Percentiles rank a stretch among this genome's conserved stretches.
Evolutionary conservation across 768 basidiomycete species (phyloP).

Genomic region (Tephrocybe sp.): DNA sequence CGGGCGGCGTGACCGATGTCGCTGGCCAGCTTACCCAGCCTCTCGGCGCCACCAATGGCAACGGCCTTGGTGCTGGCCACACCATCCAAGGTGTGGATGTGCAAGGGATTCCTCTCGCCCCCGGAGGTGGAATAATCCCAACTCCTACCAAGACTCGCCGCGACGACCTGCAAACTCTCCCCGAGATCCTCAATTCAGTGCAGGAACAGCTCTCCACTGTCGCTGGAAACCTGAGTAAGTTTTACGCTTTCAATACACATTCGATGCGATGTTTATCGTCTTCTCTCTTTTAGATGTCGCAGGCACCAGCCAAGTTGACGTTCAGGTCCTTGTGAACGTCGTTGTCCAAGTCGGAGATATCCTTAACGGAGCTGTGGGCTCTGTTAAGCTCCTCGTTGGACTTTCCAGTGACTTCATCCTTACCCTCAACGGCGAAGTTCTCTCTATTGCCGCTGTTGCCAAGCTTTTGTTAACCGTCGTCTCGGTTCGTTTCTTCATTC

Average conservation of each 20-base stretch:
- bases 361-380: slow-evolving; percentile 6
- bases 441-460: slow-evolving; percentile 12
- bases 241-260: not conserved
- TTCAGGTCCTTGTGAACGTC: slow-evolving; percentile 14
- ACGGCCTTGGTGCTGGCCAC: not conserved
- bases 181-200: not conserved
- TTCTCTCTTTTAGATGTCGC: slow-evolving; percentile 1
- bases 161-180: not conserved
- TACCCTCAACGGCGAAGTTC: slow-evolving; percentile 10
- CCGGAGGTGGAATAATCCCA: no score
- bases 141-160: not conserved
- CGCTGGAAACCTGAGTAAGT: not conserved
- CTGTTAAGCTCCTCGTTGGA: slow-evolving; percentile 15
- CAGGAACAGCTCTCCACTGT: not conserved
- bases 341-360: slow-evolving; percentile 12
- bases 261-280: not conserved
- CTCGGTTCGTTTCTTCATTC: slow-evolving; percentile 3
- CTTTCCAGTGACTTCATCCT: slow-evolving; percentile 9
- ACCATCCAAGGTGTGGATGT: not conserved
- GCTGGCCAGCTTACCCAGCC: not conserved
- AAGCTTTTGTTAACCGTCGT: slow-evolving; percentile 12
- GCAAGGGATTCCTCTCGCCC: not conserved
- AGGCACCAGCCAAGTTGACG: slow-evolving; percentile 5
- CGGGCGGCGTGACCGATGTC: not conserved
- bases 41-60: not conserved